Percentiles rank a stretch among this genome's conserved stretches.
Conservation (phyloP, 2,329 filamentous ascomycete species). For the Colletotrichum destructivum region DNA sequence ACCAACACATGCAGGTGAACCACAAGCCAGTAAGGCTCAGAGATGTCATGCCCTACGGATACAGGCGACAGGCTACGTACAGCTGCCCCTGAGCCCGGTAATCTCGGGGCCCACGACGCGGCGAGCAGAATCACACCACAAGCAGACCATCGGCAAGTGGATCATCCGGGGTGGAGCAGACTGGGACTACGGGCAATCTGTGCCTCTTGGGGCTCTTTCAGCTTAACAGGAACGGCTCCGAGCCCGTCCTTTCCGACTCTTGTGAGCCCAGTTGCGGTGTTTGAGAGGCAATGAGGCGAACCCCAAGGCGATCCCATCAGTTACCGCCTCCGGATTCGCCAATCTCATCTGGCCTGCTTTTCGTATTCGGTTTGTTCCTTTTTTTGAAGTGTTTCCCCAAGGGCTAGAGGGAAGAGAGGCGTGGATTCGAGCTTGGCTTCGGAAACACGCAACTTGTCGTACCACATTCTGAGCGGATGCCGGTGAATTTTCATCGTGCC, state of each 20-base stretch:
- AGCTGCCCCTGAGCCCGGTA: constrained; percentile 31
- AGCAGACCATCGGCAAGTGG: constrained; percentile 41
- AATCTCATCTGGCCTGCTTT: constrained; percentile 12
- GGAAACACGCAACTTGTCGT: constrained; percentile 31
- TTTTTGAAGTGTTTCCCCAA: no score
- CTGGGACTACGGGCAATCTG: constrained; percentile 20
- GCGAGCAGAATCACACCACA: constrained; percentile 38
- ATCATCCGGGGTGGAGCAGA: constrained; percentile 29
- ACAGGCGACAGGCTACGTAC: no score
- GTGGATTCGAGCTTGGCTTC: constrained; percentile 11
- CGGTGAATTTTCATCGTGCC: constrained; percentile 37
- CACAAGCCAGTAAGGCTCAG: no score
- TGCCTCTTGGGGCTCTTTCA: constrained; percentile 14
- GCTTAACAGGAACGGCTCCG: constrained; percentile 17
- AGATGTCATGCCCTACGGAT: no score
- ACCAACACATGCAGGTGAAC: no score
- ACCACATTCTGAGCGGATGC: constrained; percentile 37
- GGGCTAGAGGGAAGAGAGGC: not conserved
- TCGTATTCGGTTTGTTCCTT: constrained; percentile 34
- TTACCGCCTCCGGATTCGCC: constrained; percentile 28
- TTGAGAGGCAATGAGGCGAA: not conserved
- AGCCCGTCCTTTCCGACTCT: not conserved
- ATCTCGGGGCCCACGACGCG: constrained; percentile 25
- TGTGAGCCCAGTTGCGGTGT: not conserved
- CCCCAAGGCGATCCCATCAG: constrained; percentile 25